Conservation (phyloP, 2,329 filamentous ascomycete species). For the Paraconiothyrium brasiliense region DNA sequence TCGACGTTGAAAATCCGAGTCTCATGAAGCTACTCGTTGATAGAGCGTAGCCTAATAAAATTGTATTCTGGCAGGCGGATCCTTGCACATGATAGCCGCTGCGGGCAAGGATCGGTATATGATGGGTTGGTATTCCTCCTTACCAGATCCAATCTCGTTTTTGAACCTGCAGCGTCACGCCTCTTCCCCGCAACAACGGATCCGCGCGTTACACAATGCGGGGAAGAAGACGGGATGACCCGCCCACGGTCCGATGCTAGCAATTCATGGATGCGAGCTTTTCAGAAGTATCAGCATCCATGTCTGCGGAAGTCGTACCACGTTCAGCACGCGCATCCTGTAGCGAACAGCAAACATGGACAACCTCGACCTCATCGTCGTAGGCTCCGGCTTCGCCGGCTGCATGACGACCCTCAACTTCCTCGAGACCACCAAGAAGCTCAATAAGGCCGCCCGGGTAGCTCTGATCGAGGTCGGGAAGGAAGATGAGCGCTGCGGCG, state of each 20-base stretch:
- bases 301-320: background rate
- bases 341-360: constrained; percentile 2
- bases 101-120: background rate
- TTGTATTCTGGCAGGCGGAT: background rate
- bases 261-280: background rate
- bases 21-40: too few relatives aligned
- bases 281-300: background rate
- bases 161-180: background rate
- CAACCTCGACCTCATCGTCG: constrained; percentile 52
- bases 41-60: too few relatives aligned
- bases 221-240: background rate
- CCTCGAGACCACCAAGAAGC: constrained; percentile 50
- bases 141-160: background rate
- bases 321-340: background rate
- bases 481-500: constrained; percentile 52
- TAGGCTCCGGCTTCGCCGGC: constrained; percentile 54
- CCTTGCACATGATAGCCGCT: background rate
- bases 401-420: constrained; percentile 54
- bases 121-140: background rate
- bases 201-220: constrained; percentile 6
- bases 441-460: constrained; percentile 48
- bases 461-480: constrained; percentile 53
- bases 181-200: background rate
- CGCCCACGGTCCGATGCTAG: background rate
- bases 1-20: too few relatives aligned